A percentile compares a stretch with the other conserved stretches of the same genome.
Evolutionary conservation across 2,329 filamentous ascomycete species (phyloP).

Genomic region (Leptographium procerum): DNA sequence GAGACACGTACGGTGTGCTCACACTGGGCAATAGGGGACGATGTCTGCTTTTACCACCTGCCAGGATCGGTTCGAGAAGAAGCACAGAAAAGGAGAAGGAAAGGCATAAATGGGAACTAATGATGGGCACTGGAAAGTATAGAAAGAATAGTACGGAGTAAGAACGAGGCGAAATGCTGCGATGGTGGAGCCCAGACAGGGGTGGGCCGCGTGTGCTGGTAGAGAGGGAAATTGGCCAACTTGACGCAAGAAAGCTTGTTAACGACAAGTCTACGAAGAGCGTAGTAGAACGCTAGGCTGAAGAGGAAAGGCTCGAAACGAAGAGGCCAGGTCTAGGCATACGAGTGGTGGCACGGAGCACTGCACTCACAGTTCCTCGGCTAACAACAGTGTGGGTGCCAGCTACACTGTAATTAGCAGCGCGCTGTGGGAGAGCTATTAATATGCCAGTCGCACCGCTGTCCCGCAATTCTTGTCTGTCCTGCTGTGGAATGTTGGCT

Average conservation of each 20-base stretch:
- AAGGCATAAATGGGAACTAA: neutral
- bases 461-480: neutral
- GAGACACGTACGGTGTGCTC: neutral
- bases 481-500: neutral
- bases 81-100: neutral
- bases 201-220: neutral
- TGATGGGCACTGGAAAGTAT: neutral
- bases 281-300: neutral
- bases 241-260: slow-evolving; percentile 1
- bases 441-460: neutral
- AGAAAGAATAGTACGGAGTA: no score
- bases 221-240: neutral
- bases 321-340: neutral
- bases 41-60: neutral
- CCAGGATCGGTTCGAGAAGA: neutral
- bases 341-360: no score
- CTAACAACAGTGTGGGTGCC: neutral
- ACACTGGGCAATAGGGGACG: neutral
- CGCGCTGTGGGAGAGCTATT: neutral
- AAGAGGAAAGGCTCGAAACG: neutral
- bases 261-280: no score
- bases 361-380: neutral
- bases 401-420: no score
- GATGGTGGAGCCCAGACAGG: neutral
- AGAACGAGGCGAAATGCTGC: neutral